Conservation (phyloP, 805 yeast species). For the Zygosaccharomyces lentus region DNA sequence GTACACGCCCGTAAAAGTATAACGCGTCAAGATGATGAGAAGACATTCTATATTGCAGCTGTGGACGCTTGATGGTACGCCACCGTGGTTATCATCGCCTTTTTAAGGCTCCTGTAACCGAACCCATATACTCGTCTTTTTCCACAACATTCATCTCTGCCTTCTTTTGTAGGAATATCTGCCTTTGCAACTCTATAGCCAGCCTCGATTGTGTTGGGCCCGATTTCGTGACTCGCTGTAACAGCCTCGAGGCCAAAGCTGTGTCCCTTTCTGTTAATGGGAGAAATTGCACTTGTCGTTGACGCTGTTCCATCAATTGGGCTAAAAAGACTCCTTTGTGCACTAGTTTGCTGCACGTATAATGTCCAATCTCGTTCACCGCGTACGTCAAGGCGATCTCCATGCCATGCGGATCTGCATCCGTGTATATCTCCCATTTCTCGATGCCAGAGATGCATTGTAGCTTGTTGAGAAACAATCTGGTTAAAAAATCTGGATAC, state of each 20-base stretch:
- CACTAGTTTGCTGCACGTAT: conserved; percentile 14
- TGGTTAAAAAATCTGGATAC: conserved; percentile 58
- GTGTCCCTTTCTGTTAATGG: conserved; percentile 30
- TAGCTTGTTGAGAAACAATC: conserved; percentile 39
- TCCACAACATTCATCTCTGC: conserved; percentile 51
- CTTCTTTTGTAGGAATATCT: conserved; percentile 50
- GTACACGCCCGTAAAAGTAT: not conserved
- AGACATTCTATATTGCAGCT: not conserved
- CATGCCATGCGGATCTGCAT: conserved; percentile 65
- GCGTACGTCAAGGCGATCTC: conserved; percentile 49
- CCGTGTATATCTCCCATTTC: conserved; percentile 48
- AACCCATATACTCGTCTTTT: not conserved
- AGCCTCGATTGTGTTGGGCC: not conserved
- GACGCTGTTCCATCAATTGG: conserved; percentile 13
- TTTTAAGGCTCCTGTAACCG: not conserved
- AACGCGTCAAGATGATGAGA: not conserved
- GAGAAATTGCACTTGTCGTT: conserved; percentile 18
- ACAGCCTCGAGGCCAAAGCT: conserved; percentile 22
- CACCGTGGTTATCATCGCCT: not conserved
- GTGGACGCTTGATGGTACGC: not conserved
- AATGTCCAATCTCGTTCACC: conserved; percentile 9
- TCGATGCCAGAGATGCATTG: conserved; percentile 16
- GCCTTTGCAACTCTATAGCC: conserved; percentile 52
- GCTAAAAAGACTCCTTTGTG: conserved; percentile 25
- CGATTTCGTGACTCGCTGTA: conserved; percentile 12